Evolutionary conservation across 768 basidiomycete species (phyloP), one percentile per base, ranked within the genome.

Genomic region (Naganishia friedmannii): DNA sequence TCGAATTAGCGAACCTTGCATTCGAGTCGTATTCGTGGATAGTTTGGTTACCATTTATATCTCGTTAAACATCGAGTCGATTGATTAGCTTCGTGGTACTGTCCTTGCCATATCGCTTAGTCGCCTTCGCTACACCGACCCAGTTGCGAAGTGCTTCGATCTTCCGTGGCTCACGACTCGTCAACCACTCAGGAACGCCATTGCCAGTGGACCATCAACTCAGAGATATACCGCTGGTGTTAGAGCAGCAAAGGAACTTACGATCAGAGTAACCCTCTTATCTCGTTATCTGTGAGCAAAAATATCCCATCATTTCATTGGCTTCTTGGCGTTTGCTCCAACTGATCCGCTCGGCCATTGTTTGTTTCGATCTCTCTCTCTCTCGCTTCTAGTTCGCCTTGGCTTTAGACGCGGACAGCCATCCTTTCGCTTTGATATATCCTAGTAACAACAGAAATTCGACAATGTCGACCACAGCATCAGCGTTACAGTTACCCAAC

Each of bases 381-480:
- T 51, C 48, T 51, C n/a, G n/a, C 48, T 23, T 51, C n/a, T 21
- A n/a, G n/a, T 51, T 51, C 12, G 48, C n/a, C 48, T 23, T 51
- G 48, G 23, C 48, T 13, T 12, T 3, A 7, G 23, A 3, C 45
- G 45, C 21, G 45, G 45, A 51, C 4, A 51, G 23, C n/a, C n/a
- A 26, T 51, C n/a, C 21, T 51, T 51, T 26, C 23, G 48, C 48
- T 51, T 13, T 21, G 23, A n/a, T 51, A 51, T 51, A 51, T 23
- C 1, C 4, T 23, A n/a, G 48, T 23, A 1, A 7, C 12, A 2
- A 7, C 15, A 46, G 17, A 12, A 3, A 51, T 51, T 45, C 26
- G 26, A 42, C 42, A n/a, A 63, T 63, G 39, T 45, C 60, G 12
- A 34, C 34, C 60, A 63, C 60, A 21, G 60, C 60, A n/a, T 63